phyloP scores from a whole-genome alignment of 257 asterid genomes.

The Coffea eugenioides region DNA sequence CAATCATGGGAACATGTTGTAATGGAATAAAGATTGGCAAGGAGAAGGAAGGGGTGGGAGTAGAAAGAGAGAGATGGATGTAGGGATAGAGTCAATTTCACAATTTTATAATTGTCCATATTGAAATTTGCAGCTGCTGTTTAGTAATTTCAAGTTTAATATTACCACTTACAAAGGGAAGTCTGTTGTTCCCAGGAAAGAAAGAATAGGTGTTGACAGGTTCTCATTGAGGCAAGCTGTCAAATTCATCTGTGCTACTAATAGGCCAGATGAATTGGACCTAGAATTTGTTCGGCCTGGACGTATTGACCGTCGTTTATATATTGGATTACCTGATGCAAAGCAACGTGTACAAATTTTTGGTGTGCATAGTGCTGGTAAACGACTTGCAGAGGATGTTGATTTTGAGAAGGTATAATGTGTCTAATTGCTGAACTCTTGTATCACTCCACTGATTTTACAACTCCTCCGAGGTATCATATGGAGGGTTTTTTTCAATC shows the following conservation, averaged over 20 bases:
- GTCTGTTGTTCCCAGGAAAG: slow-evolving; percentile 54
- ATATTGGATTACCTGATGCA: slow-evolving; percentile 93
- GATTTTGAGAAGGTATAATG: slow-evolving; percentile 73
- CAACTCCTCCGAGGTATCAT: not conserved
- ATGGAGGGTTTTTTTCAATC: not conserved
- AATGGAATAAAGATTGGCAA: not conserved
- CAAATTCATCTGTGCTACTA: slow-evolving; percentile 94
- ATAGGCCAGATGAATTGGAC: slow-evolving; percentile 96
- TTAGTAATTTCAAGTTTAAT: not conserved
- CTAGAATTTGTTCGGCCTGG: slow-evolving; percentile 82
- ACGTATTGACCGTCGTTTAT: slow-evolving; percentile 92
- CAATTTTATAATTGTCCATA: not conserved
- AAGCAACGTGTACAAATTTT: slow-evolving; percentile 90
- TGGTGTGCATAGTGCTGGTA: slow-evolving; percentile 95
- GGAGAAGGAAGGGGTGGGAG: not conserved
- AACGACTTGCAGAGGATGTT: slow-evolving; percentile 77
- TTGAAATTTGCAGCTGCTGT: not conserved
- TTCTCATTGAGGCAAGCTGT: slow-evolving; percentile 90
- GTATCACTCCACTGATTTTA: not conserved
- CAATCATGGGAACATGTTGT: not conserved
- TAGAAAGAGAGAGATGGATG: not conserved
- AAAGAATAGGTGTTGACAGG: slow-evolving; percentile 81
- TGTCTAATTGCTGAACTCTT: not conserved
- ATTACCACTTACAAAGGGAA: not conserved
- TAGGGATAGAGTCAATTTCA: too few species aligned